These are phyloP conservation scores for Ophiobolus disseminans DNA, from an alignment of 2,329 filamentous ascomycete genomes.

Conservation along the genomic window DNA sequence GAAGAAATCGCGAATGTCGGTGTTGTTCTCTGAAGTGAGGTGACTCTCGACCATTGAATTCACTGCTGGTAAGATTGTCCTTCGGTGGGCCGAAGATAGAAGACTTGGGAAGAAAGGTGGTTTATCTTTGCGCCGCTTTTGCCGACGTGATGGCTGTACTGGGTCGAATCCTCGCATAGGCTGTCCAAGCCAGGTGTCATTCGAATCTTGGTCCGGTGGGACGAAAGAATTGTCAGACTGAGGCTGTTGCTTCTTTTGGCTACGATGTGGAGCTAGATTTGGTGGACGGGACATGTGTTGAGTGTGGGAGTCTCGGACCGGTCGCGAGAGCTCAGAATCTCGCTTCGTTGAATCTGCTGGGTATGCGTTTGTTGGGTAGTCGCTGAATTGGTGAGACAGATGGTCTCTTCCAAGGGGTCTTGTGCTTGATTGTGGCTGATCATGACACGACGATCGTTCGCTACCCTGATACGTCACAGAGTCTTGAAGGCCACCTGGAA, in stretches of 20 bases:
- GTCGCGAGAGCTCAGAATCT: no score
- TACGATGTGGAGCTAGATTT: slow-evolving; percentile 4
- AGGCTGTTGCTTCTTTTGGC: slow-evolving; percentile 4
- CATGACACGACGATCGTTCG: no score
- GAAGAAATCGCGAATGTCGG: slow-evolving; percentile 39
- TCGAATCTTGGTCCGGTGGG: slow-evolving; percentile 20
- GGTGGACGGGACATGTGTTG: not conserved
- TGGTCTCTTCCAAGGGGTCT: no score
- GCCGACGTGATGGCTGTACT: slow-evolving; percentile 2
- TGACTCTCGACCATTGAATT: slow-evolving; percentile 1
- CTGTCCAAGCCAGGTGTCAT: slow-evolving; percentile 33
- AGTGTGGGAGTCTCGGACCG: no score
- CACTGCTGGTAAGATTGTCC: not conserved
- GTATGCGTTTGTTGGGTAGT: no score
- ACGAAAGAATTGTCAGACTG: slow-evolving; percentile 39
- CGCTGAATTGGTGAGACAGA: no score
- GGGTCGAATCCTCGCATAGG: slow-evolving; percentile 12
- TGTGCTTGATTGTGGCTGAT: no score
- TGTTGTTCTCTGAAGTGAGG: slow-evolving; percentile 18
- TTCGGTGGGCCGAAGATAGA: not conserved
- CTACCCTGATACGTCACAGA: not conserved
- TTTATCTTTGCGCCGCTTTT: slow-evolving; percentile 5
- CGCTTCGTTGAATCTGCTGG: no score
- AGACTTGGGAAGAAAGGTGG: slow-evolving; percentile 1
- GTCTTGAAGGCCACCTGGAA: not conserved